A percentile compares a stretch with the other conserved stretches of the same genome.
These are phyloP conservation scores for Theobroma cacao DNA, from an alignment of 345 rosid genomes.

Conservation along the genomic window DNA sequence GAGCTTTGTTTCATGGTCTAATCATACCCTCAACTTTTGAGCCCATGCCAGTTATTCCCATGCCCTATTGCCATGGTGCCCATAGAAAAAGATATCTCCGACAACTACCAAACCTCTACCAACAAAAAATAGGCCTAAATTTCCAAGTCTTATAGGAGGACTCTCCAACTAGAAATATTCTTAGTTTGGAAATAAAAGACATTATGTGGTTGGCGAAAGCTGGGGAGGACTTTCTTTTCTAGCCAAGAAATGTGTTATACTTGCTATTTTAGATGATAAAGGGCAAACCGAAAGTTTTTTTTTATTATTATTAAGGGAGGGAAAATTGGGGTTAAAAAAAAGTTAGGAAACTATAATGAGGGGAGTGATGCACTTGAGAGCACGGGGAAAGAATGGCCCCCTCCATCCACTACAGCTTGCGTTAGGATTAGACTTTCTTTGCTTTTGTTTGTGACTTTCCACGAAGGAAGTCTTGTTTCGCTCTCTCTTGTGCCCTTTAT, in stretches of 20 bases:
- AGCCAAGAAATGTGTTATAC: not conserved
- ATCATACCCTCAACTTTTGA: constrained; percentile 39
- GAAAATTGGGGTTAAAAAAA: constrained; percentile 11
- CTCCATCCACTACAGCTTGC: constrained; percentile 24
- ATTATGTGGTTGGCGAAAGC: not conserved
- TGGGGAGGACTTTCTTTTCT: not conserved
- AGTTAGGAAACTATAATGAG: constrained; percentile 27
- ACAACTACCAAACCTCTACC: not conserved
- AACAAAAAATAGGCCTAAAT: not conserved
- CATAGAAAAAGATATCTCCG: not conserved
- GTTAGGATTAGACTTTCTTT: constrained; percentile 24
- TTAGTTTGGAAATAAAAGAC: not conserved
- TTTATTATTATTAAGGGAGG: too few relatives aligned
- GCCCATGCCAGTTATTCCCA: constrained; percentile 24
- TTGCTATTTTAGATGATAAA: not conserved
- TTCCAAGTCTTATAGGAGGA: not conserved
- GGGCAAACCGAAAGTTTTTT: constrained; percentile 17
- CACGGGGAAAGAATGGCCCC: constrained; percentile 21
- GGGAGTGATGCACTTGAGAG: constrained; percentile 39
- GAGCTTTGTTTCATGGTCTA: constrained; percentile 46
- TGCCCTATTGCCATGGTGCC: not conserved
- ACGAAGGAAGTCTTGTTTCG: not conserved
- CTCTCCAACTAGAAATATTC: not conserved
- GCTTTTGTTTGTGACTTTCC: constrained; percentile 27
- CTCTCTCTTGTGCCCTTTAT: not conserved